A percentile compares a stretch with the other conserved stretches of the same genome.
These are phyloP conservation scores for Scytalidium sp. DNA, from an alignment of 2,329 filamentous ascomycete genomes.

Conservation along the genomic window DNA sequence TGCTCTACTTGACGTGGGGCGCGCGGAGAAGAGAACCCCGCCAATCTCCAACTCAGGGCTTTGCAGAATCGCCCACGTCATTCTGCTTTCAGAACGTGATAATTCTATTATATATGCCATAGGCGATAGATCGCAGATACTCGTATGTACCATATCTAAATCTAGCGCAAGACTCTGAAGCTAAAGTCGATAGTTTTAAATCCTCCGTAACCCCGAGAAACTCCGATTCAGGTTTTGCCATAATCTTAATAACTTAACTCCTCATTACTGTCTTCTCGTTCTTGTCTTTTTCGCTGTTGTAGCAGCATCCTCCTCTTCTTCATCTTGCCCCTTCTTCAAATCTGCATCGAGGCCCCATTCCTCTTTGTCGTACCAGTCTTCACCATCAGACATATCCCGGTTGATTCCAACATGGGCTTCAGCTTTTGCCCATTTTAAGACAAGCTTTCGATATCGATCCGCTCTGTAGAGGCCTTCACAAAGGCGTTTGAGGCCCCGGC, in stretches of 20 bases:
- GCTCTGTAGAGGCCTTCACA: slow-evolving; percentile 70
- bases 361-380: slow-evolving; percentile 85
- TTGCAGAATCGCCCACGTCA: not conserved
- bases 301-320: slow-evolving; percentile 71
- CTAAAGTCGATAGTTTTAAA: not conserved
- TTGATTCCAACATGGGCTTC: slow-evolving; percentile 67
- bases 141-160: not conserved
- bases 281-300: slow-evolving; percentile 48
- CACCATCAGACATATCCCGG: slow-evolving; percentile 76
- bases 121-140: not conserved
- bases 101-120: not conserved
- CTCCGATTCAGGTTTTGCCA: not conserved
- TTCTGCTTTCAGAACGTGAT: not conserved
- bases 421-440: slow-evolving; percentile 73
- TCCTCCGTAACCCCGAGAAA: not conserved
- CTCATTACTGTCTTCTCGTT: slow-evolving; percentile 30
- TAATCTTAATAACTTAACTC: not conserved
- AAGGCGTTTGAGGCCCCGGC: slow-evolving; percentile 65
- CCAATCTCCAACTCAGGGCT: not conserved
- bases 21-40: not conserved
- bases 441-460: slow-evolving; percentile 67
- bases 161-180: not conserved
- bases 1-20: not conserved
- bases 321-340: slow-evolving; percentile 77
- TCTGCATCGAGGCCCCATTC: slow-evolving; percentile 75